Percentiles rank a stretch among this genome's conserved stretches.
phyloP scores from a whole-genome alignment of 2,329 filamentous ascomycete genomes.

The Cordyceps javanica region DNA sequence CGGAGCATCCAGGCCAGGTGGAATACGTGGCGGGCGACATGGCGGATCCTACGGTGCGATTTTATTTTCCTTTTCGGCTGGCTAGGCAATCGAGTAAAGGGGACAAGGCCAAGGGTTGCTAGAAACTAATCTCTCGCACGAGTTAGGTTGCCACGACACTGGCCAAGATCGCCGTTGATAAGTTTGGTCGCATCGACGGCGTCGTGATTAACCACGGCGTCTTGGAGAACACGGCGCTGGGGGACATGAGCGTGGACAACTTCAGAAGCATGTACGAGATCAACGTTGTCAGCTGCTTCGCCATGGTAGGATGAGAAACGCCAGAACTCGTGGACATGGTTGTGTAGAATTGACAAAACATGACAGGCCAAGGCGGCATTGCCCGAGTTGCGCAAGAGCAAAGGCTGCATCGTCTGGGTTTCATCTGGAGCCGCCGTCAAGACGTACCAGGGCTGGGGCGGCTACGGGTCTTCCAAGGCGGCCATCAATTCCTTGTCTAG shows the following conservation, averaged over 20 bases:
- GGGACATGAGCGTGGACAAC: constrained; percentile 59
- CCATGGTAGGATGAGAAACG: constrained; percentile 53
- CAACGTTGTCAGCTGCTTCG: constrained; percentile 81
- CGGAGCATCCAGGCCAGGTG: constrained; percentile 46
- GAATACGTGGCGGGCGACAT: constrained; percentile 52
- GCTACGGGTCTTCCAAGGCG: constrained; percentile 79
- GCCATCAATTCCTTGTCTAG: constrained; percentile 72
- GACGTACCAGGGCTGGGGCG: constrained; percentile 67
- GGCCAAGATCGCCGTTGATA: constrained; percentile 56
- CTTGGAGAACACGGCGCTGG: constrained; percentile 69
- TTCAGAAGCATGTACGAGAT: constrained; percentile 74
- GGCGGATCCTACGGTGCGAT: constrained; percentile 41
- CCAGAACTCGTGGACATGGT: not conserved
- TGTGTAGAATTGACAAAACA: not conserved
- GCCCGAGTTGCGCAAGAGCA: constrained; percentile 57
- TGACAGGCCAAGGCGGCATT: constrained; percentile 63
- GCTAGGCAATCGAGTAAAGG: not conserved
- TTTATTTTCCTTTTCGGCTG: too few relatives aligned
- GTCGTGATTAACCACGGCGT: constrained; percentile 85
- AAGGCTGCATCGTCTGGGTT: constrained; percentile 69
- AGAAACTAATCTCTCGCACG: too few relatives aligned
- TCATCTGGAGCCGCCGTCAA: constrained; percentile 70
- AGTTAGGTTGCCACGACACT: constrained; percentile 47
- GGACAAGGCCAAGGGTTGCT: too few relatives aligned
- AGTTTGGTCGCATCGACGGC: constrained; percentile 71